Percentiles rank a stretch among this genome's conserved stretches.
phyloP scores from a whole-genome alignment of 2,329 filamentous ascomycete species.

The Passalora sequoiae region DNA sequence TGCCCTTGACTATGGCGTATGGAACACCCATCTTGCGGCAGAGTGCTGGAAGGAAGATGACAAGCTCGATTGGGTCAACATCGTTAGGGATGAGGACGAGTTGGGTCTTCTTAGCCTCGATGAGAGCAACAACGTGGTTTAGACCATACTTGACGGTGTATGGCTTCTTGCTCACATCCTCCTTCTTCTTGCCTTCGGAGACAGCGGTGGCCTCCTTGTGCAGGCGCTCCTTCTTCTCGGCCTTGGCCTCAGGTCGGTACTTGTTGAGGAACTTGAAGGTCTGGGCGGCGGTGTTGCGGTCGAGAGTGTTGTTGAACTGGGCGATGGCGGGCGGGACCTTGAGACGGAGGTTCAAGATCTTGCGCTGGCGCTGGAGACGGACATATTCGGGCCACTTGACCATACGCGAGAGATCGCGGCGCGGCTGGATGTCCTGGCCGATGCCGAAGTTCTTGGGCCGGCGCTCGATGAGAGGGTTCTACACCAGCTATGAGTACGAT shows the following conservation, averaged over 20 bases:
- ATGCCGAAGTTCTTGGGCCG: conserved; percentile 96
- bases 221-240: conserved; percentile 99
- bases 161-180: conserved; percentile 99
- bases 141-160: conserved; percentile 99
- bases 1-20: conserved; percentile 99
- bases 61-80: conserved; percentile 98
- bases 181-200: conserved; percentile 99
- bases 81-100: conserved; percentile 99
- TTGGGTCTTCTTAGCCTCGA: conserved; percentile 99
- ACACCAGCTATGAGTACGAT: conserved; percentile 17
- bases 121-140: conserved; percentile 96
- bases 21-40: conserved; percentile 99
- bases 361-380: conserved; percentile 87
- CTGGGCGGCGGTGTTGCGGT: conserved; percentile 94
- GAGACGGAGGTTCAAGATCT: conserved; percentile 97
- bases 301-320: conserved; percentile 96
- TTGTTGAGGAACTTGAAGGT: conserved; percentile 99
- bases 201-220: conserved; percentile 97
- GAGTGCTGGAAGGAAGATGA: conserved; percentile 97
- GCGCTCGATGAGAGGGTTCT: conserved; percentile 99
- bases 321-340: conserved; percentile 97
- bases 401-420: conserved; percentile 93
- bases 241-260: conserved; percentile 98
- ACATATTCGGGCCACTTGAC: conserved; percentile 99
- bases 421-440: conserved; percentile 96